Evolutionary conservation across 495 filamentous ascomycete genomes (phyloP).

Genomic region (Penicillium canescens): DNA sequence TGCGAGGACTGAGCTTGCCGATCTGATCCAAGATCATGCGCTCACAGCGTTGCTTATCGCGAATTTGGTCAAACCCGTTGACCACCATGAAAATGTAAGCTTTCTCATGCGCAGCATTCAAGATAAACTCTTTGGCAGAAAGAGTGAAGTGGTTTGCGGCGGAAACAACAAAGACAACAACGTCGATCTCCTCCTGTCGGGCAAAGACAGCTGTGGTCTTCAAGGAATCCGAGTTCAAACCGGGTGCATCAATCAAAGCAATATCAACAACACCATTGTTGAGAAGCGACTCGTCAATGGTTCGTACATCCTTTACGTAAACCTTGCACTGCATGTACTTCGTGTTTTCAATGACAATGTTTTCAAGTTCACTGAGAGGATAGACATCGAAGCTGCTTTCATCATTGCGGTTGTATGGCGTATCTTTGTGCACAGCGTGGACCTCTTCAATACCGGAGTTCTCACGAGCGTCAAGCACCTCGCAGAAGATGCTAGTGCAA

Average conservation of each 20-base stretch:
- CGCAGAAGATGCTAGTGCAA: constrained; percentile 98
- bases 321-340: constrained; percentile 94
- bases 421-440: constrained; percentile 84
- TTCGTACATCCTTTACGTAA: constrained; percentile 88
- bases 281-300: constrained; percentile 89
- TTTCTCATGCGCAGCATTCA: constrained; percentile 93
- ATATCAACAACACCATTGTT: constrained; percentile 99
- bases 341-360: constrained; percentile 83
- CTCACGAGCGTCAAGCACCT: constrained; percentile 88
- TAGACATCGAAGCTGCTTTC: constrained; percentile 93
- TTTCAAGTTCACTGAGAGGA: constrained; percentile 71
- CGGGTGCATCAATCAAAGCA: constrained; percentile 93
- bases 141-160: constrained; percentile 97
- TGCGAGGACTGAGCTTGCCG: constrained; percentile 77
- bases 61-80: constrained; percentile 93
- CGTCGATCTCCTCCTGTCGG: constrained; percentile 96
- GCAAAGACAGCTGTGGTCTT: constrained; percentile 98
- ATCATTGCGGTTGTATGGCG: constrained; percentile 81
- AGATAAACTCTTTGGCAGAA: constrained; percentile 94
- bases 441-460: constrained; percentile 92
- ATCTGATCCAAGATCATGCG: constrained; percentile 93
- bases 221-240: constrained; percentile 90
- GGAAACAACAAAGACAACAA: constrained; percentile 97
- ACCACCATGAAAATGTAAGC: constrained; percentile 99
- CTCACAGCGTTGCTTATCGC: constrained; percentile 82